Evolutionary conservation across 129 eudicot species (phyloP).

Genomic region (Mikania micrantha): DNA sequence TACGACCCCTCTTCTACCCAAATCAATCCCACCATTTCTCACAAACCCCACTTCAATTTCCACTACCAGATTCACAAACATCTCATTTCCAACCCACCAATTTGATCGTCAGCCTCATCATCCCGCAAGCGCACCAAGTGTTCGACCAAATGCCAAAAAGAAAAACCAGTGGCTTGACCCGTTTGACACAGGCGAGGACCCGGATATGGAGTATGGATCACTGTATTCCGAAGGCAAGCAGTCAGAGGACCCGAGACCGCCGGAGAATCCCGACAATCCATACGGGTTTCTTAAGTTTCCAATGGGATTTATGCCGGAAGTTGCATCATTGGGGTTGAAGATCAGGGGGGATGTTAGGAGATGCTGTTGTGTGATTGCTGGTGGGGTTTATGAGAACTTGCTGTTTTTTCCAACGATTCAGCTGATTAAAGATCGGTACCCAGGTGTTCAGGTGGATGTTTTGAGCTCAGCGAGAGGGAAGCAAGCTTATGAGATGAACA

Average conservation of each 20-base stretch:
- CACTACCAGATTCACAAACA: constrained; percentile 25
- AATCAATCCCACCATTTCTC: constrained; percentile 40
- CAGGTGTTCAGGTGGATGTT: constrained; percentile 85
- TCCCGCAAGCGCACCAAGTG: constrained; percentile 8
- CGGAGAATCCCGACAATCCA: constrained; percentile 71
- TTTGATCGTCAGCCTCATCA: constrained; percentile 22
- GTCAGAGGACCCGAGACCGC: constrained; percentile 87
- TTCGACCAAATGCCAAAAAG: constrained; percentile 59
- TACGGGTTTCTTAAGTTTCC: constrained; percentile 91
- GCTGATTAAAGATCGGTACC: constrained; percentile 76
- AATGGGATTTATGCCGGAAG: constrained; percentile 58
- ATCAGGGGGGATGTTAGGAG: constrained; percentile 87
- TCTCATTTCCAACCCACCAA: constrained; percentile 31
- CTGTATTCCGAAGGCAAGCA: constrained; percentile 65
- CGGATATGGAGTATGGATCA: constrained; percentile 68
- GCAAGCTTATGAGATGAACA: constrained; percentile 76
- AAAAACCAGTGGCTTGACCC: constrained; percentile 85
- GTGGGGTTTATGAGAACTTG: constrained; percentile 90
- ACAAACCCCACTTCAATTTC: constrained; percentile 30
- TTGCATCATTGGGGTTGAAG: constrained; percentile 68
- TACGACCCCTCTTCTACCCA: constrained; percentile 46
- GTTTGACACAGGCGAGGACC: constrained; percentile 79
- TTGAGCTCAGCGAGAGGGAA: constrained; percentile 71
- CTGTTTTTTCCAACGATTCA: constrained; percentile 84
- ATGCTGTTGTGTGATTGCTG: constrained; percentile 68